Evolutionary conservation across 495 filamentous ascomycete species (phyloP), one percentile per base, ranked within the genome.

Genomic region (Lasiosphaeriaceae sp.): DNA sequence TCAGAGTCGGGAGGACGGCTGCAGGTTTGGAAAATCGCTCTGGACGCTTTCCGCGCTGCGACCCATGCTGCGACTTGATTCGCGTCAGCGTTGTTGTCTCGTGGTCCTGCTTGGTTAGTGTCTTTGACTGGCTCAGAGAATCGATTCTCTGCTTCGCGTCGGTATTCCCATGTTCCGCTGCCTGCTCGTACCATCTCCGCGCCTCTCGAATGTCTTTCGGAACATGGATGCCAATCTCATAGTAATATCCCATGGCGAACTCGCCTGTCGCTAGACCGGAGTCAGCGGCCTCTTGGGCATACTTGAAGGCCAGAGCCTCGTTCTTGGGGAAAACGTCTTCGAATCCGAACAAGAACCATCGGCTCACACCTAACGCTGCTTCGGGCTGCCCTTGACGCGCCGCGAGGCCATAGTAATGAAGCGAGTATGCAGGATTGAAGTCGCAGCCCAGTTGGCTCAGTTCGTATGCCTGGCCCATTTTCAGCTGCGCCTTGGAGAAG

Each of bases 281-380:
- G 51, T 82, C 74, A 26, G 94, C 92, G 4, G 94, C 94, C 46
- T 91, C 82, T 54, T 91, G 84, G 22, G 95, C 95, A 66, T 96
- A 97, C 23, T 81, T 86, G 68, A 89, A 98, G 5, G 94, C 95
- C 11, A 97, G 75, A 60, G 89, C 86, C 71, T 98, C 95, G 65
- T 96, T 97, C 78, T 97, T 97, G 41, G 89, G 83, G 66, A 98
- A 97, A 6, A 92, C 78, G 22, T 84, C 84, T 66, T 97, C 92
- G 60, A 92, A 90, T 8, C 94, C 94, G 65, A 94, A 97, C 23
- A 98, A 78, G 72, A 97, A 97, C 94, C 94, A 98, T 72, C 97
- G 95, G 66, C 92, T 97, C 57, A 98, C 93, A 22, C 92, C 90
- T 82, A 98, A 91, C 51, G 96, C 90, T 0, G 93, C 94, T 65